Evolutionary conservation across 1,284 basidiomycete species (phyloP).

Genomic region (Ustilago sp.): DNA sequence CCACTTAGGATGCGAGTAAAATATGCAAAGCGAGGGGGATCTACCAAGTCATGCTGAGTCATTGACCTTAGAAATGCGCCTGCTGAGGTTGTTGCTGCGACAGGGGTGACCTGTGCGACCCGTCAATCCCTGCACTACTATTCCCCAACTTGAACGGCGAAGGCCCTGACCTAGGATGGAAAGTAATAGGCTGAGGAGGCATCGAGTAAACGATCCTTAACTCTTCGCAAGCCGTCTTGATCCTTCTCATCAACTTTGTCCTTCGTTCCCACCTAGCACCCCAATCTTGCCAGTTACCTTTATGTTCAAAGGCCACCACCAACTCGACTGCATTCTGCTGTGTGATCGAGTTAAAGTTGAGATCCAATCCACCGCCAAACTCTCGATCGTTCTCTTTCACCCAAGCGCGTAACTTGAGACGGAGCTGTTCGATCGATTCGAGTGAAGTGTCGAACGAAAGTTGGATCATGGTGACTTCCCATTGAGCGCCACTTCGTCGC

Average conservation of each 20-base stretch:
- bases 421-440: slow-evolving; percentile 76
- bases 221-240: slow-evolving; percentile 59
- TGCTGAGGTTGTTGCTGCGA: slow-evolving; percentile 11
- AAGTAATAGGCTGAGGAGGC: slow-evolving; percentile 63
- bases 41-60: neutral
- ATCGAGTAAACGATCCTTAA: slow-evolving; percentile 57
- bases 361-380: slow-evolving; percentile 61
- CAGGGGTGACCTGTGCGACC: neutral
- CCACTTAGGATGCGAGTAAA: too few relatives aligned
- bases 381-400: slow-evolving; percentile 77
- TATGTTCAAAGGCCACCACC: slow-evolving; percentile 79
- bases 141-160: slow-evolving; percentile 46
- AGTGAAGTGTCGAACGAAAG: slow-evolving; percentile 68
- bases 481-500: slow-evolving; percentile 72
- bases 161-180: slow-evolving; percentile 51
- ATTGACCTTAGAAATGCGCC: slow-evolving; percentile 12
- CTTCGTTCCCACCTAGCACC: slow-evolving; percentile 75
- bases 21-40: neutral
- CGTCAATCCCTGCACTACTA: neutral
- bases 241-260: slow-evolving; percentile 63
- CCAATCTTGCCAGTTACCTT: slow-evolving; percentile 88
- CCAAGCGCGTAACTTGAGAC: slow-evolving; percentile 75
- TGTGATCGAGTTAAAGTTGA: slow-evolving; percentile 68
- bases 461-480: slow-evolving; percentile 77
- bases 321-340: slow-evolving; percentile 65